Percentiles rank a stretch among this genome's conserved stretches.
These are phyloP conservation scores for Didymella pomorum DNA, from an alignment of 2,329 filamentous ascomycete genomes.

Conservation along the genomic window DNA sequence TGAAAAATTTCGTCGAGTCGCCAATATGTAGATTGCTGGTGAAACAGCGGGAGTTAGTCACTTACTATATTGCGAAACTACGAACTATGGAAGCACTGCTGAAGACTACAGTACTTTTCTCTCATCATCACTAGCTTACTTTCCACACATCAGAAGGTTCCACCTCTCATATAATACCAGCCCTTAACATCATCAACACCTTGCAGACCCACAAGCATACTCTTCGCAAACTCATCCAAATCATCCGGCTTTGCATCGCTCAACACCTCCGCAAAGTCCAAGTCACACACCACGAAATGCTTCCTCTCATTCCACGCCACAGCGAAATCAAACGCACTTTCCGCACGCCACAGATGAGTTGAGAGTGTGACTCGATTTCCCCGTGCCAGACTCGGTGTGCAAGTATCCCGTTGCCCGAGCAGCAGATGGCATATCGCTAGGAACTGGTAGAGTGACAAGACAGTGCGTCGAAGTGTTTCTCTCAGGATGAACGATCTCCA, in stretches of 20 bases:
- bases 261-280: conserved; percentile 41
- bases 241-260: conserved; percentile 34
- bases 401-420: conserved; percentile 23
- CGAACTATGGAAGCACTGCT: too few relatives aligned
- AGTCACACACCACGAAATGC: conserved; percentile 38
- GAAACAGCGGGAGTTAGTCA: too few relatives aligned
- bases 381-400: conserved; percentile 16
- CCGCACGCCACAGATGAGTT: conserved; percentile 42
- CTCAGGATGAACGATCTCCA: conserved; percentile 63
- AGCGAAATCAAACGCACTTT: conserved; percentile 42
- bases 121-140: background rate
- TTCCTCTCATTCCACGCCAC: conserved; percentile 43
- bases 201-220: conserved; percentile 37
- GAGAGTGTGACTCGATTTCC: conserved; percentile 36
- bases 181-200: conserved; percentile 43
- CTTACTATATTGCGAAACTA: too few relatives aligned
- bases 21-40: too few relatives aligned
- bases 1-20: too few relatives aligned
- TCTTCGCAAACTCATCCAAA: conserved; percentile 41
- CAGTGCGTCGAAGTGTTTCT: conserved; percentile 63
- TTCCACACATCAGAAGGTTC: conserved; percentile 9
- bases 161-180: conserved; percentile 40
- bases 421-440: conserved; percentile 35
- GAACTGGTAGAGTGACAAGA: conserved; percentile 60
- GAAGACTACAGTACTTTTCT: too few relatives aligned